A percentile compares a stretch with the other conserved stretches of the same genome.
Conservation (phyloP, 768 basidiomycete species). For the Hortiboletus flavorubellus region DNA sequence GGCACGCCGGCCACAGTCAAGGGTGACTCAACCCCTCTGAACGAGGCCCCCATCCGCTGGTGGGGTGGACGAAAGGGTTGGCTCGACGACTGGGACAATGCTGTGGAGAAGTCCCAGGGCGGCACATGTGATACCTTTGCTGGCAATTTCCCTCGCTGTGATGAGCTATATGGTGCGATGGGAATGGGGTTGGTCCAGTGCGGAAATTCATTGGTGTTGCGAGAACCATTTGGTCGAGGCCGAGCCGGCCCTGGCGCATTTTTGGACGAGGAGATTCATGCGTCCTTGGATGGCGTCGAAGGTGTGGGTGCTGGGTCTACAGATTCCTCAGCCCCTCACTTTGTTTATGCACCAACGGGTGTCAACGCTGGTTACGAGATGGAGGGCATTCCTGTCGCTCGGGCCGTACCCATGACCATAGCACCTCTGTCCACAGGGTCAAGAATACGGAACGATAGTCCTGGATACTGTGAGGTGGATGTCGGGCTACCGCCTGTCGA, state of each 20-base stretch:
- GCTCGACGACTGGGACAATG: conserved; percentile 19
- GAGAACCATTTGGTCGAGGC: conserved; percentile 4
- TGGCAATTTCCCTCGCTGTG: neutral
- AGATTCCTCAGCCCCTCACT: neutral
- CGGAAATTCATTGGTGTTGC: neutral
- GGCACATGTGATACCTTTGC: neutral
- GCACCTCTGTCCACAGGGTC: neutral
- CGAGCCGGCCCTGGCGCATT: conserved; percentile 6
- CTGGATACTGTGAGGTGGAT: neutral
- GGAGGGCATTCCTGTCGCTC: conserved; percentile 4
- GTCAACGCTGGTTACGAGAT: neutral
- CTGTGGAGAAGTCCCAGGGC: neutral
- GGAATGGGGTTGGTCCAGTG: neutral
- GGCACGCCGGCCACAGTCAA: neutral
- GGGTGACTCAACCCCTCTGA: conserved; percentile 12
- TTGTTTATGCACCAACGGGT: neutral
- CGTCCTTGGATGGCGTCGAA: conserved; percentile 10
- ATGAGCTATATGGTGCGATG: neutral
- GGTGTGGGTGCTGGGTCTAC: neutral
- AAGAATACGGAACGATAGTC: neutral
- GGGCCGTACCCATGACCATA: conserved; percentile 7
- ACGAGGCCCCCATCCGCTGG: conserved; percentile 20
- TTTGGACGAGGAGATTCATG: conserved; percentile 21
- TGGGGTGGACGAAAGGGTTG: conserved; percentile 18
- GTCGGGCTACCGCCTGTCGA: neutral